Percentiles rank a stretch among this genome's conserved stretches.
These are phyloP conservation scores for Nicotiana tabacum DNA, from an alignment of 257 asterid genomes.

Conservation along the genomic window DNA sequence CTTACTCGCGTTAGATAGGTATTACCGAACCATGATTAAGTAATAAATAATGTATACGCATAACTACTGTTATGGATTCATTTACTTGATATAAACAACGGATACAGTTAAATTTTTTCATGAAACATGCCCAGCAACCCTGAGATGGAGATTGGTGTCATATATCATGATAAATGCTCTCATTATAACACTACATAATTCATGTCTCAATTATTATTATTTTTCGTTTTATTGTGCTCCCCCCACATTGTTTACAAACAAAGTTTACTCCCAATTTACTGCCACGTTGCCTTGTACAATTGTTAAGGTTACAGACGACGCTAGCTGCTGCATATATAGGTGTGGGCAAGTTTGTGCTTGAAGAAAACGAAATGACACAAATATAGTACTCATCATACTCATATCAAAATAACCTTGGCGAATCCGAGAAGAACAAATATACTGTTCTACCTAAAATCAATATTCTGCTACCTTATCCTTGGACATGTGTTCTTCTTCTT, in stretches of 20 bases:
- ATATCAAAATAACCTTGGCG: neutral
- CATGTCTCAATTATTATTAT: neutral
- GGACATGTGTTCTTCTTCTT: neutral
- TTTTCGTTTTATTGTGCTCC: neutral
- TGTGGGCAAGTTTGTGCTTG: slow-evolving; percentile 2
- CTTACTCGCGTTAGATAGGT: no score
- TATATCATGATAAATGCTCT: neutral
- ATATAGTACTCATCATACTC: neutral
- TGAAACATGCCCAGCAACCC: no score
- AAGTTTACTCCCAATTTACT: neutral
- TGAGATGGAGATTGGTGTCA: neutral
- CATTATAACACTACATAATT: neutral
- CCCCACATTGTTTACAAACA: neutral
- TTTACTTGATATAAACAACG: no score
- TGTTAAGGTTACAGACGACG: no score
- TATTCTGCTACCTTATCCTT: neutral
- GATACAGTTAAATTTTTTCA: no score
- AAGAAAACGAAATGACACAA: slow-evolving; percentile 3
- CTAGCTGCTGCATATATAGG: neutral
- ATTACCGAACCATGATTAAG: no score
- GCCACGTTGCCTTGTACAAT: neutral
- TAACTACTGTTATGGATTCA: no score
- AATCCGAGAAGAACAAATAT: neutral
- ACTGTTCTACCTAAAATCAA: neutral
- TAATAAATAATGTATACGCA: no score